A percentile compares a stretch with the other conserved stretches of the same genome.
Conservation (phyloP, 805 yeast species). For the Saccharomyces kudriavzevii region DNA sequence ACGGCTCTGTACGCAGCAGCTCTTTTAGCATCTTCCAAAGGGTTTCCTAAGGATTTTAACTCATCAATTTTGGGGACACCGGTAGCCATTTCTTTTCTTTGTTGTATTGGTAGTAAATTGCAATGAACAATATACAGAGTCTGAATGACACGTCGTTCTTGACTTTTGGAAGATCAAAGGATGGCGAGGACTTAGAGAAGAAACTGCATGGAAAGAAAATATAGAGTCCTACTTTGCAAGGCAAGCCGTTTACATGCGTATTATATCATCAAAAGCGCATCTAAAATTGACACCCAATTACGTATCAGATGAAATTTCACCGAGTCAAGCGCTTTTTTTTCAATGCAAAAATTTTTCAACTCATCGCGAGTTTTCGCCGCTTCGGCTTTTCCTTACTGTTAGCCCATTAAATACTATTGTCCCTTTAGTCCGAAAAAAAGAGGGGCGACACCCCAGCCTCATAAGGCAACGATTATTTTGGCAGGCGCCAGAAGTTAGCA, state of each 20-base stretch:
- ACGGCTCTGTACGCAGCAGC: conserved; percentile 89
- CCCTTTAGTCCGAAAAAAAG: background rate
- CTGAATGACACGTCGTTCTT: background rate
- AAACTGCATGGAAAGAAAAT: background rate
- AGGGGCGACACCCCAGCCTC: background rate
- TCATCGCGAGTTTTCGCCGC: background rate
- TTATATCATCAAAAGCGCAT: background rate
- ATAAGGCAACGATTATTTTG: background rate
- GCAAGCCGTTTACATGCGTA: background rate
- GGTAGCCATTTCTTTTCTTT: background rate
- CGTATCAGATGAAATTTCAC: background rate
- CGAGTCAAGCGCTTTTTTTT: background rate
- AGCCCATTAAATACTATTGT: background rate
- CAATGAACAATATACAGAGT: background rate
- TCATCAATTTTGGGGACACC: conserved; percentile 14
- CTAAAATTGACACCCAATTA: background rate
- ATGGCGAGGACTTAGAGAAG: background rate
- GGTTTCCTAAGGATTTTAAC: conserved; percentile 27
- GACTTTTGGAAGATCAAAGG: background rate
- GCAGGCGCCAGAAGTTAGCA: background rate
- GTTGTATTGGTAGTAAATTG: background rate
- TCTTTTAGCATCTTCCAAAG: conserved; percentile 77
- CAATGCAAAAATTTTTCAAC: background rate
- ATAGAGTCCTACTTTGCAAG: background rate
- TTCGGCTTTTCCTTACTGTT: background rate